Base-by-base conservation (phyloP, 306 rosid genomes). In the Aeschynomene evenia region DNA sequence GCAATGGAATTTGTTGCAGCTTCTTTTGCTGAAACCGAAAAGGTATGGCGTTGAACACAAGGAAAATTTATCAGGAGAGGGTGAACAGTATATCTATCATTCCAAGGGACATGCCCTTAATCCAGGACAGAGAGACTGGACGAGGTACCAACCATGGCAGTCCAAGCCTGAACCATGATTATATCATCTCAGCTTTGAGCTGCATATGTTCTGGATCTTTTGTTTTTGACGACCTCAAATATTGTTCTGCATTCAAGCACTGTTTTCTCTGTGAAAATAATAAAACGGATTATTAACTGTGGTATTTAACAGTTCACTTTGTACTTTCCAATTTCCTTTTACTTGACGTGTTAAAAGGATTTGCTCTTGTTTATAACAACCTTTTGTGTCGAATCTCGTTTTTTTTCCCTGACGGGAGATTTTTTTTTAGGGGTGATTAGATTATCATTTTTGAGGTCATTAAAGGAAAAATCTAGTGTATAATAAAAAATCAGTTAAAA, bases 121-220 rank as follows among this genome's bases (percentile, higher is more conserved):
- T 81, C 90, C 92, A 8, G 97, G 95, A 62, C 96, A 94, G 85
- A 88, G 96, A 84, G 74, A 88, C 80, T 94, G 98, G 98, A 94
- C 97, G 55, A 88, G 92, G 71, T 88, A 87, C 81, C 98, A 94
- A 71, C 77, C 96, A 69, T 94, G 98, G 98, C 67, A 90, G 63
- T 86, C 91, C 84, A 90, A 85, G 34, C 82, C 39, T 84, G 81
- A 84, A 78, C 43, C 37, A 21, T 72, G 46, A 37, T 33, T 54
- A 36, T n/a, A n/a, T n/a, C 66, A 63, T 40, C 31, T 39, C 54
- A 36, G 23, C 70, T 53, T 23, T 60, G 28, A 74, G 75, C 54
- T 58, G 21, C 66, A 56, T 29, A 54, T 68, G 37, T 53, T 52
- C 45, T 65, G 18, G 57, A 55, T 45, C 21, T 45, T 45, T 70